Evolutionary conservation across 2,329 filamentous ascomycete genomes (phyloP), one percentile per base, ranked within the genome.

Genomic region (Shiraia bambusicola): DNA sequence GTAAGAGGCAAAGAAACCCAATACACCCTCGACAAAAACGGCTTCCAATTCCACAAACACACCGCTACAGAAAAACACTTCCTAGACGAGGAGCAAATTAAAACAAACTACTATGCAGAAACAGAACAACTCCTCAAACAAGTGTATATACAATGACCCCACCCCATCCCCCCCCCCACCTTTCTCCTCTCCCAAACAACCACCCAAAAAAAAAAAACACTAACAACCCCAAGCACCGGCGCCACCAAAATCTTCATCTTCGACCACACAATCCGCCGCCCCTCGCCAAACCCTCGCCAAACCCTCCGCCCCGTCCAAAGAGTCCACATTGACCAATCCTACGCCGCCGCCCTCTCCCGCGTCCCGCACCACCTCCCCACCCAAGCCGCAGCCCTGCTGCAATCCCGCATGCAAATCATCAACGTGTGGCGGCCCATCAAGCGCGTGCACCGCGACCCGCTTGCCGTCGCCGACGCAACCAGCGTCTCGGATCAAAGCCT

Each of bases 281-380:
- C 63, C 24, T n/a, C 52, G 6, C 51, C 59, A 3, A n/a, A n/a
- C n/a, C n/a, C n/a, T n/a, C n/a, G n/a, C n/a, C n/a, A n/a, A n/a
- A n/a, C n/a, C n/a, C n/a, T n/a, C n/a, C n/a, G 70, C 0, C 75
- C 73, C 1, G 75, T 78, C 2, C 70, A 74, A 41, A 71, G 75
- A 7, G 76, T 80, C 2, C 80, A 83, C 58, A 79, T 82, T 48
- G 79, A 82, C 58, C 78, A 82, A 56, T 76, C 76, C 3, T 78
- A 79, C 36, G 27, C 26, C 3, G 62, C 60, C 2, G 52, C 62
- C 1, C 40, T 60, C 0, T 57, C 50, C 0, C 56, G 62, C 14
- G 62, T 66, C 1, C 49, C 57, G 1, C 52, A 59, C 30, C 64
- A 68, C 35, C 45, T 66, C 2, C 59, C 61, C 16, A 55, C 59